phyloP scores from a whole-genome alignment of 257 asterid species.

The Echites panduratus region DNA sequence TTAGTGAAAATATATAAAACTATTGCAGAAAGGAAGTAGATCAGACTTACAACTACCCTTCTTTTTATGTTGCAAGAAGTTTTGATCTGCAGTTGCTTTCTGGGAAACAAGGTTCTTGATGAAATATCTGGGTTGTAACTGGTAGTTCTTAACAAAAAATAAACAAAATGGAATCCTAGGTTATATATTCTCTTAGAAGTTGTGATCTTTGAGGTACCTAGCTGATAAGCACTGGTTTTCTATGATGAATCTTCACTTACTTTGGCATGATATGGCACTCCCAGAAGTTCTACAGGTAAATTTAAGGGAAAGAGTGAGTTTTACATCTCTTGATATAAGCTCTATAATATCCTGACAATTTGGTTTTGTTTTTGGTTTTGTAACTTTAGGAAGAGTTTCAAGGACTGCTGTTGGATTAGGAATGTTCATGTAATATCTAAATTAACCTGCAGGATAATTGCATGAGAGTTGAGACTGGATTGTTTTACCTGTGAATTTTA shows the following conservation, averaged over 20 bases:
- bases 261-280: conserved; percentile 4
- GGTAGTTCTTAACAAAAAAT: too few species aligned
- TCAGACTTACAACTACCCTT: neutral
- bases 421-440: neutral
- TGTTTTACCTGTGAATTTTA: neutral
- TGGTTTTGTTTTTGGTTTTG: neutral
- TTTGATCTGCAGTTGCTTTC: neutral
- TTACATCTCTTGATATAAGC: neutral
- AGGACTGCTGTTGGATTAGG: neutral
- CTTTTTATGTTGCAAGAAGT: neutral
- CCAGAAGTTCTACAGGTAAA: neutral
- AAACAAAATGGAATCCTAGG: neutral
- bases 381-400: neutral
- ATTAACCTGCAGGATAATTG: neutral
- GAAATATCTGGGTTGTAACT: neutral
- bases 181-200: neutral
- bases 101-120: neutral
- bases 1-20: neutral
- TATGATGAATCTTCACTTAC: neutral
- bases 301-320: neutral
- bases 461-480: neutral
- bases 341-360: neutral
- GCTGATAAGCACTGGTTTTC: neutral
- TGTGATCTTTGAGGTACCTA: neutral
- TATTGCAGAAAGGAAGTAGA: neutral